Evolutionary conservation across 257 asterid genomes (phyloP), one percentile per base, ranked within the genome.

Genomic region (Linderniella brevidens): DNA sequence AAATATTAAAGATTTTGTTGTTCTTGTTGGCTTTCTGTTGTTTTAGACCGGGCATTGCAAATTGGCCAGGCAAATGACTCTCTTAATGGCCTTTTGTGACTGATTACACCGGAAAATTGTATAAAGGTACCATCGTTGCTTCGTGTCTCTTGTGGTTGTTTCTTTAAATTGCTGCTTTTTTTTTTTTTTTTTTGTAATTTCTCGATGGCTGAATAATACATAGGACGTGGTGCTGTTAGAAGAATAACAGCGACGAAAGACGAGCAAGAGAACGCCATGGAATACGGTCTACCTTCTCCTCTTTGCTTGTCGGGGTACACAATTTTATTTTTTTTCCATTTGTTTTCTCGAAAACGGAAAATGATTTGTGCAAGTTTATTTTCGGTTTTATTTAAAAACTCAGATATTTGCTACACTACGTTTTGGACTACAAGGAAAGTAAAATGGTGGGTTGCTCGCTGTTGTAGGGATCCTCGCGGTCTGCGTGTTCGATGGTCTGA

Each of bases 31-130:
- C 6, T 25, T 25, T 25, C 32, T 25, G 32, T 6, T 25, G 32
- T 6, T 60, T 58, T 63, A 88, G 96, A 81, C 85, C 52, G 94
- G 98, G 59, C 96, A 90, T 68, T 62, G 77, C 72, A 85, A 76
- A 75, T 69, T 90, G 72, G 96, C 94, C 63, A 71, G 96, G 68
- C 98, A 84, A 66, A 81, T 90, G 88, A 90, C 96, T 9, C 85
- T 88, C 58, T 69, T 88, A 73, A 80, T 88, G 59, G 84, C 92
- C 37, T 84, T 74, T 15, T 88, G 98, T 57, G 98, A n/a, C n/a
- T n/a, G n/a, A 88, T 66, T 88, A 80, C 59, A 40, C 55, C n/a
- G 96, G 94, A 13, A n/a, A 88, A 88, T 68, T 72, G 85, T 58
- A 64, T 79, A 63, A 68, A 73, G 76, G 80, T 72, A 57, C 38